phyloP scores from a whole-genome alignment of 257 asterid species.

The Solanum pimpinellifolium region DNA sequence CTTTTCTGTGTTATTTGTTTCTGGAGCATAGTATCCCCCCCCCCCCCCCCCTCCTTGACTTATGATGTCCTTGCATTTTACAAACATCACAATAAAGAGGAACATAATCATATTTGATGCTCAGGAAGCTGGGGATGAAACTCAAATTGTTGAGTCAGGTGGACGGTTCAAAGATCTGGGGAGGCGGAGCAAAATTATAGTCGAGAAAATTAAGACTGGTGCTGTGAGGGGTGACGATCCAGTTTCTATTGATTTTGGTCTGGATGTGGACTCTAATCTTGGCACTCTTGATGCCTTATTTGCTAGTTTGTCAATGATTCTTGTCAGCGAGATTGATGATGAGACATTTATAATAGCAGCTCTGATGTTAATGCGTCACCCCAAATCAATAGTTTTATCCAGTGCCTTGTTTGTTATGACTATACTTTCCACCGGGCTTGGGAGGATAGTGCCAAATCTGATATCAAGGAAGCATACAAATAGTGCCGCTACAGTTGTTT shows the following conservation, averaged over 20 bases:
- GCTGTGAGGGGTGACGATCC: constrained; percentile 26
- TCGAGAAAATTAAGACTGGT: constrained; percentile 52
- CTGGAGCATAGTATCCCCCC: too few relatives aligned
- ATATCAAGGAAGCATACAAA: constrained; percentile 96
- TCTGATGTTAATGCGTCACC: constrained; percentile 98
- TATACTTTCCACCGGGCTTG: constrained; percentile 89
- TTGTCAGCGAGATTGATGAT: constrained; percentile 94
- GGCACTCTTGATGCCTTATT: constrained; percentile 77
- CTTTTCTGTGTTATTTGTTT: too few relatives aligned
- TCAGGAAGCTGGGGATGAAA: constrained; percentile 20
- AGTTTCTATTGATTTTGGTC: constrained; percentile 30
- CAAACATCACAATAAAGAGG: too few relatives aligned
- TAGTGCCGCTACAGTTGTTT: constrained; percentile 79
- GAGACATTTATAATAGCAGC: constrained; percentile 97
- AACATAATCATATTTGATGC: too few relatives aligned
- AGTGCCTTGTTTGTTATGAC: constrained; percentile 96
- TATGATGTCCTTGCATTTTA: too few relatives aligned
- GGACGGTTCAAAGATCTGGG: constrained; percentile 43
- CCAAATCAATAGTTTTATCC: constrained; percentile 84
- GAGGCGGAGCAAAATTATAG: constrained; percentile 56
- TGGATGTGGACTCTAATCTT: constrained; percentile 60
- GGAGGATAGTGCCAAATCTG: constrained; percentile 92
- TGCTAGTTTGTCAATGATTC: constrained; percentile 89
- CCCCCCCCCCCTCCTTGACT: too few relatives aligned
- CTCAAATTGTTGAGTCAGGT: constrained; percentile 23